phyloP scores from a whole-genome alignment of 176 grass and related monocot genomes.

The Hordeum marinum region DNA sequence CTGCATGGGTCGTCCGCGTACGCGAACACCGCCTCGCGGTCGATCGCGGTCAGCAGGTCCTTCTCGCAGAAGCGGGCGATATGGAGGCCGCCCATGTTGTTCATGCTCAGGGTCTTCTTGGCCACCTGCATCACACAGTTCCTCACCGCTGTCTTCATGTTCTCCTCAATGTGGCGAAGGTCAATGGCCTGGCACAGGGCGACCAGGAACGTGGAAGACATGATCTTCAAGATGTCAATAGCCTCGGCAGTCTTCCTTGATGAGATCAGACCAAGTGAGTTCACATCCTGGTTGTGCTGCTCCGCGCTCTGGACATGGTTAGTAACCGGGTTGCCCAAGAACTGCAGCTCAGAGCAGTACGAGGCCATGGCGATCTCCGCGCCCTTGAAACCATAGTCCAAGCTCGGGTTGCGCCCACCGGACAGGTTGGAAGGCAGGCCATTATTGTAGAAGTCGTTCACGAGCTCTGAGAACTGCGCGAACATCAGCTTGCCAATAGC shows the following conservation, averaged over 20 bases:
- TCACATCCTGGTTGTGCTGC: conserved; percentile 98
- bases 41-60: conserved; percentile 65
- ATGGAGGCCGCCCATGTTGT: conserved; percentile 59
- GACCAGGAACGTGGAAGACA: conserved; percentile 79
- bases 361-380: conserved; percentile 95
- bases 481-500: conserved; percentile 96
- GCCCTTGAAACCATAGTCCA: conserved; percentile 96
- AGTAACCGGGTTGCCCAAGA: conserved; percentile 85
- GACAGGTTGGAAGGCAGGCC: conserved; percentile 85
- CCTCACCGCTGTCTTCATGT: conserved; percentile 65
- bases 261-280: conserved; percentile 87
- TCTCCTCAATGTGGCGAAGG: conserved; percentile 84
- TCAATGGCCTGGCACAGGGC: conserved; percentile 79
- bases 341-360: conserved; percentile 95
- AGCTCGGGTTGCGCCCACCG: conserved; percentile 78
- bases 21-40: conserved; percentile 75
- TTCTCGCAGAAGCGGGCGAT: conserved; percentile 75
- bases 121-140: conserved; percentile 67
- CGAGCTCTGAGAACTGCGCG: conserved; percentile 89
- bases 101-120: conserved; percentile 64
- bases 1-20: conserved; percentile 91
- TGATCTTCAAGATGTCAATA: conserved; percentile 81
- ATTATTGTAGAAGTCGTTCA: conserved; percentile 99
- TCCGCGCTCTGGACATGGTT: conserved; percentile 98
- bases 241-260: conserved; percentile 91